Base-by-base conservation (phyloP, 441 rosid genomes). In the Corymbia calophylla region DNA sequence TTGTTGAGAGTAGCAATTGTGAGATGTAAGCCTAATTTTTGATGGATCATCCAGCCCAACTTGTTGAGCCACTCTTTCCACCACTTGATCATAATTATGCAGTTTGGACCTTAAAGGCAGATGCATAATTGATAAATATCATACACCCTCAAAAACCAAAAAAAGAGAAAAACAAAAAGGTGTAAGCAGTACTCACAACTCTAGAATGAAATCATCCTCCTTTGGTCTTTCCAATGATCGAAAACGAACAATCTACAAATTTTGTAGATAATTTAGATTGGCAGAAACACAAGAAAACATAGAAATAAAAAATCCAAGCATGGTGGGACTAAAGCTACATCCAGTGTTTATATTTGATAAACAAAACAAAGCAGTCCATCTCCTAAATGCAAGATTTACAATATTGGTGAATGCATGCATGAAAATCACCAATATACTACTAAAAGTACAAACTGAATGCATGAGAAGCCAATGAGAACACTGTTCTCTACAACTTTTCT, bases 1-100 rank as follows among this genome's bases (percentile, higher is more conserved):
- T 92, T 96, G 99, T 94, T 96, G 99, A 90, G 99, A 96, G 93
- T 98, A 95, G 95, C 98, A 98, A 93, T 97, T 98, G 94, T 97
- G 99, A 93, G 99, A 93, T 66, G 99, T 98, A 80, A 98, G 95
- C 93, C 99, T 94, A 89, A 98, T 93, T 93, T 97, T 98, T 55
- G 98, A 95, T 88, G 99, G 95, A 92, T 97, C 99, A 81, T 95
- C 97, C 93, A 96, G 93, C 88, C 95, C 96, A 95, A 96, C 94
- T 92, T 94, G 96, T 53, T 88, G 91, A 91, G 99, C 99, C 88
- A 98, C 96, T 92, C 95, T 94, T 91, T 95, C 97, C 88, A 95
- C 99, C 88, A 97, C 99, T 77, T 96, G 99, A 92, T 98, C 99
- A 92, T 98, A 97, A 58, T 94, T 95, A 87, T 96, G 97, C 49